Base-by-base conservation (phyloP, 768 basidiomycete genomes). In the Hortiboletus flavorubellus region DNA sequence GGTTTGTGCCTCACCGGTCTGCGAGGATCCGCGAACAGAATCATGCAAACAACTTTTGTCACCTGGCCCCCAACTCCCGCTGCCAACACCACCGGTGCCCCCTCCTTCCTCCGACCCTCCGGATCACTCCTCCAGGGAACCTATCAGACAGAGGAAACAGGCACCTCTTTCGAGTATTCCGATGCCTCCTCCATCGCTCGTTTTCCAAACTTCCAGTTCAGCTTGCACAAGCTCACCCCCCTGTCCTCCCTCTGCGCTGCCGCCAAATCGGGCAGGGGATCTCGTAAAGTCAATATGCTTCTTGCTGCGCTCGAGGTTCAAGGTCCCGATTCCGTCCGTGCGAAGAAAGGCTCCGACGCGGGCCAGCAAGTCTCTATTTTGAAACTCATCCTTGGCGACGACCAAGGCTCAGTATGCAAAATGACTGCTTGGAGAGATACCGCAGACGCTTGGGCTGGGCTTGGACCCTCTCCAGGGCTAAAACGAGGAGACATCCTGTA, bases 381-480 rank as follows among this genome's bases (percentile, higher is more conserved):
- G 30, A 87, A 83, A 63, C 73, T 91, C 63, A 81, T 92, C 45
- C 68, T 92, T 26, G 86, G 87, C 10, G 88, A 91, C 61, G 87
- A 90, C 50, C 80, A 80, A 30, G 85, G 86, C 1, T 76, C 71
- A 1, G 78, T 91, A 8, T 82, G 82, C 63, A 89, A 85, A 70
- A 67, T 92, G 16, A 87, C 86, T 5, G 89, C 85, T 12, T 93
- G 91, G 91, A 75, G 89, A 51, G 85, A 91, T 44, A 73, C 80
- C 5, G 91, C 91, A 11, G 86, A 91, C 42, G 68, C 70, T 0
- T 91, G 89, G 90, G 87, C 85, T 30, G 76, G 76, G 23, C 55
- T 69, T 37, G 73, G 75, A 10, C 69, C 74, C 8, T 69, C 68
- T 4, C 67, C 73, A 11, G 78, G 71, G 16, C 69, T 82, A 2